Evolutionary conservation across 352 stramenopile species (phyloP).

Genomic region (Globisporangium middletonii): DNA sequence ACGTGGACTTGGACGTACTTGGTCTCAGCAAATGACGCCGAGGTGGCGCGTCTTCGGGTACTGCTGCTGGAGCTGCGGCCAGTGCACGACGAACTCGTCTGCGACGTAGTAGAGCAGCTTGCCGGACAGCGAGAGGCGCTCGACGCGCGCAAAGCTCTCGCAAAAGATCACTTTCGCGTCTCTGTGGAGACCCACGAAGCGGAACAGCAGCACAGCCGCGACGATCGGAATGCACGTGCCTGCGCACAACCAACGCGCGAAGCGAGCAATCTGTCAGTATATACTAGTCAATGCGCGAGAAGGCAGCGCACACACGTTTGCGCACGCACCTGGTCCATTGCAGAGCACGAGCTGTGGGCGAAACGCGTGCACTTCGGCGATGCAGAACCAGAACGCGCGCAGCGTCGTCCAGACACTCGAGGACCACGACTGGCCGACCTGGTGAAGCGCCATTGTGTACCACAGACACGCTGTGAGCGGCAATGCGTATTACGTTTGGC

Average conservation of each 20-base stretch:
- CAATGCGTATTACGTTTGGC: not conserved
- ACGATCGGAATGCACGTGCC: slow-evolving; percentile 93
- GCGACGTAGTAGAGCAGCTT: slow-evolving; percentile 91
- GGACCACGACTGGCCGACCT: slow-evolving; percentile 91
- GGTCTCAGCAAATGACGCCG: slow-evolving; percentile 77
- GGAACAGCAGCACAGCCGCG: slow-evolving; percentile 75
- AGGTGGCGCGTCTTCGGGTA: slow-evolving; percentile 84
- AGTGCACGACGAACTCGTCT: slow-evolving; percentile 94
- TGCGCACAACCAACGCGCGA: slow-evolving; percentile 8
- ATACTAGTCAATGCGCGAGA: not conserved
- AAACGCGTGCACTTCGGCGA: slow-evolving; percentile 63
- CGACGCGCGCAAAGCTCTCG: slow-evolving; percentile 92
- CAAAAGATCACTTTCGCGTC: slow-evolving; percentile 90
- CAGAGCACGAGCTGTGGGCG: slow-evolving; percentile 88
- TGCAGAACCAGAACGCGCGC: slow-evolving; percentile 63
- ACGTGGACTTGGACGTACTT: not conserved
- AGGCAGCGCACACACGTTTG: not conserved
- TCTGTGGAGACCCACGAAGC: slow-evolving; percentile 64
- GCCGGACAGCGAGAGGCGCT: slow-evolving; percentile 90
- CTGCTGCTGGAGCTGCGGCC: slow-evolving; percentile 80
- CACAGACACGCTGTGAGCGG: not conserved
- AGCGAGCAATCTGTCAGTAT: slow-evolving; percentile 3
- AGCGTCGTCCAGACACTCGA: slow-evolving; percentile 88
- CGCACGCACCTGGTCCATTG: slow-evolving; percentile 82
- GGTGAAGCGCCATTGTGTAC: not conserved